Percentiles rank a stretch among this genome's conserved stretches.
Evolutionary conservation across 176 grass and related monocot genomes (phyloP).

Genomic region (Canna indica): DNA sequence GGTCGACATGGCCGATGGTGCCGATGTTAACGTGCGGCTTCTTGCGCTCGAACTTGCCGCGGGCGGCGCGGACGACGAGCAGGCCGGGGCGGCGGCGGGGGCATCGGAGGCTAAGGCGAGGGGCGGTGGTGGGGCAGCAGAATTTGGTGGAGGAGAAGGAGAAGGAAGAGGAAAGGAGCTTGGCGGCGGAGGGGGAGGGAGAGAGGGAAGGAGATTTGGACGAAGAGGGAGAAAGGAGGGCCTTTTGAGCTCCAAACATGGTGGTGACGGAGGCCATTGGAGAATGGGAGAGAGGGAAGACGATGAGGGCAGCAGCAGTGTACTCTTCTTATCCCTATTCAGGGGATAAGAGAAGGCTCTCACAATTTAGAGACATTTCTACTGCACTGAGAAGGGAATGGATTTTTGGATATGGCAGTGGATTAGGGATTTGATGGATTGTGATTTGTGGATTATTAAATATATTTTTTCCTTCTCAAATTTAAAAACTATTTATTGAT

Average conservation of each 20-base stretch:
- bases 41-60: constrained; percentile 80
- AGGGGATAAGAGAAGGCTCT: too few species aligned
- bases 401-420: too few species aligned
- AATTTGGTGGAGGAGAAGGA: constrained; percentile 26
- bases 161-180: constrained; percentile 32
- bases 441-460: too few species aligned
- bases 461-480: too few species aligned
- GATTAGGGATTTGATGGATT: too few species aligned
- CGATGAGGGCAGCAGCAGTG: too few species aligned
- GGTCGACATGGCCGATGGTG: constrained; percentile 95
- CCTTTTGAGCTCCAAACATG: background rate
- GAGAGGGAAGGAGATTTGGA: constrained; percentile 12
- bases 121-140: constrained; percentile 7
- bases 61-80: constrained; percentile 59
- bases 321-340: too few species aligned
- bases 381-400: too few species aligned
- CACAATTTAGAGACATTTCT: too few species aligned
- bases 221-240: constrained; percentile 30
- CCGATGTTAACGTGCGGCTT: constrained; percentile 97
- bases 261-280: constrained; percentile 26
- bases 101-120: background rate
- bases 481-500: too few species aligned
- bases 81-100: constrained; percentile 10
- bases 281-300: too few species aligned
- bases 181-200: constrained; percentile 21